Conservation (phyloP, 805 yeast species). For the Metschnikowia colocasiae region DNA sequence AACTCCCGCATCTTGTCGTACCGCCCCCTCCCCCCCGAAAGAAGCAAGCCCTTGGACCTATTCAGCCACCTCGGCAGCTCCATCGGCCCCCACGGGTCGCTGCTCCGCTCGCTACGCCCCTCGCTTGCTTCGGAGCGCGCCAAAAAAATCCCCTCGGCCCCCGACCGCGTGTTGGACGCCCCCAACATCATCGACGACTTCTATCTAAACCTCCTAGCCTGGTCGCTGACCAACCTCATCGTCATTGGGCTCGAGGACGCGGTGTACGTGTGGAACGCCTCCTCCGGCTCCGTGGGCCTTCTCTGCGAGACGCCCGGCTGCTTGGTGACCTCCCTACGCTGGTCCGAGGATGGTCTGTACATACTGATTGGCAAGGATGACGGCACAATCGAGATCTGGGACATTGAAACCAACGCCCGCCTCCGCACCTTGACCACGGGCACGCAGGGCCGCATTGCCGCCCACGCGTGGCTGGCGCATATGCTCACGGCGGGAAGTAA, state of each 20-base stretch:
- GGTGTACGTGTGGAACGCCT: constrained; percentile 91
- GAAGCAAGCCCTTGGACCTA: constrained; percentile 34
- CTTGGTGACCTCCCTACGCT: constrained; percentile 66
- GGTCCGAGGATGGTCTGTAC: constrained; percentile 91
- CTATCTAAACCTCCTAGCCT: constrained; percentile 77
- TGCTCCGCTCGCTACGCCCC: constrained; percentile 35
- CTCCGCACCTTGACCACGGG: constrained; percentile 74
- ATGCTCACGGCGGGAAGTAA: constrained; percentile 83
- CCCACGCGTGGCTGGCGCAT: constrained; percentile 83
- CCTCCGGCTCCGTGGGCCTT: constrained; percentile 69
- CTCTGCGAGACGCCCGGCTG: constrained; percentile 53
- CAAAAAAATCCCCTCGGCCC: constrained; percentile 78
- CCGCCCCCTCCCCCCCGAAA: constrained; percentile 80
- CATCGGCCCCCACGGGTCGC: not conserved
- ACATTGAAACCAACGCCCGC: constrained; percentile 69
- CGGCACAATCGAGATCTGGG: constrained; percentile 92
- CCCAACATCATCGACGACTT: constrained; percentile 94
- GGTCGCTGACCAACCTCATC: constrained; percentile 79
- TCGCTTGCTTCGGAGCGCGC: constrained; percentile 61
- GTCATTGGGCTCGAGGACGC: constrained; percentile 85
- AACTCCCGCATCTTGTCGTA: constrained; percentile 81
- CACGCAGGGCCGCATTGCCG: constrained; percentile 64
- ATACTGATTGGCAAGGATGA: constrained; percentile 79
- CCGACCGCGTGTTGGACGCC: constrained; percentile 92
- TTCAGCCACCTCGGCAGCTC: constrained; percentile 27